phyloP scores from a whole-genome alignment of 2,329 filamentous ascomycete genomes.

The Cladosporium sp. region DNA sequence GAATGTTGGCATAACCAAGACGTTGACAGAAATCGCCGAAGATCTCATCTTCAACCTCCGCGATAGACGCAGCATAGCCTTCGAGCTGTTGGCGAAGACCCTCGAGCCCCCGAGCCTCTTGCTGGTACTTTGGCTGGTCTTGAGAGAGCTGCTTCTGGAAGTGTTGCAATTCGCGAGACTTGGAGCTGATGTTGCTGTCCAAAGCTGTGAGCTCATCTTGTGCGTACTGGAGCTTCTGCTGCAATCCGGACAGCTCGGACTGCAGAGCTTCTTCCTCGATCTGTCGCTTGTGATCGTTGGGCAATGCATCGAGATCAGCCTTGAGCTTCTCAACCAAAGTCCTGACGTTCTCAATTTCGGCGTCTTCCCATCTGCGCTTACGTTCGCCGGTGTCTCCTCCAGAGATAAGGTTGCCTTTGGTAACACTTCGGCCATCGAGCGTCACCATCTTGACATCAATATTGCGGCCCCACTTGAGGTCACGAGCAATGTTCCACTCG shows the following conservation, averaged over 20 bases:
- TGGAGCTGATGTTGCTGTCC: constrained; percentile 80
- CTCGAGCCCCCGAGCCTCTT: constrained; percentile 70
- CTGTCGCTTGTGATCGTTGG: constrained; percentile 73
- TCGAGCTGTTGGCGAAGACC: constrained; percentile 60
- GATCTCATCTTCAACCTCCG: constrained; percentile 82
- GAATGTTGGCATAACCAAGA: constrained; percentile 84
- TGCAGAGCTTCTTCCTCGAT: constrained; percentile 79
- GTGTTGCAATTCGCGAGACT: constrained; percentile 77
- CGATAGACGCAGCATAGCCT: constrained; percentile 65
- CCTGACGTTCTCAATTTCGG: constrained; percentile 82
- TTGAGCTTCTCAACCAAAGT: constrained; percentile 73
- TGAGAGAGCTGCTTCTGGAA: constrained; percentile 73
- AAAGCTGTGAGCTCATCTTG: constrained; percentile 77
- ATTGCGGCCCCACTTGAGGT: constrained; percentile 80
- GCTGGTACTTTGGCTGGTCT: constrained; percentile 73
- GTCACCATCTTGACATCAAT: constrained; percentile 94
- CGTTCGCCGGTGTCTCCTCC: constrained; percentile 82
- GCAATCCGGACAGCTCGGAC: constrained; percentile 75
- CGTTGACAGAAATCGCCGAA: constrained; percentile 84
- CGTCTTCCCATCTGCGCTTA: constrained; percentile 77
- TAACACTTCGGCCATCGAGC: constrained; percentile 91
- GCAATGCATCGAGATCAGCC: constrained; percentile 76
- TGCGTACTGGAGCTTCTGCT: constrained; percentile 71
- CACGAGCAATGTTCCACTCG: constrained; percentile 79
- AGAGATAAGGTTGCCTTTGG: constrained; percentile 95